Evolutionary conservation across 2,329 filamentous ascomycete genomes (phyloP).

Genomic region (Gnomoniopsis smithogilvyi): DNA sequence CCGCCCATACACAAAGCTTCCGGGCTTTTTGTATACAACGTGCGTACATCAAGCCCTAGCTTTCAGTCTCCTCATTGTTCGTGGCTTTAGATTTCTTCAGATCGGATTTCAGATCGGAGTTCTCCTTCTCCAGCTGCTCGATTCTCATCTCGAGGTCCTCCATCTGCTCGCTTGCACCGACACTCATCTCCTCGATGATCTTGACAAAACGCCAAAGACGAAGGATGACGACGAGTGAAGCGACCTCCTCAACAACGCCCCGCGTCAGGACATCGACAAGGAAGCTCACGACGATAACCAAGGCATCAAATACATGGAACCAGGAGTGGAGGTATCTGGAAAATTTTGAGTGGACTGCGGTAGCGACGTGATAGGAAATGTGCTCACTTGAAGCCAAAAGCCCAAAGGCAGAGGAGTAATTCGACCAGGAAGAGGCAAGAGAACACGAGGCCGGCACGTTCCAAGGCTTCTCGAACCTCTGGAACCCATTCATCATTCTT

Average conservation of each 20-base stretch:
- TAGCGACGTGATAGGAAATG: conserved; percentile 4
- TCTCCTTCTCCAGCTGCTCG: conserved; percentile 48
- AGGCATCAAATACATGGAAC: conserved; percentile 64
- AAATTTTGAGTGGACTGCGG: neutral
- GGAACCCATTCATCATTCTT: conserved; percentile 39
- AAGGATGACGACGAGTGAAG: conserved; percentile 63
- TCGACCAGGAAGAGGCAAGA: conserved; percentile 65
- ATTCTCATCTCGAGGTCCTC: conserved; percentile 53
- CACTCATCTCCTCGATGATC: conserved; percentile 65
- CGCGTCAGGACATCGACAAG: conserved; percentile 58
- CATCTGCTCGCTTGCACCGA: conserved; percentile 61
- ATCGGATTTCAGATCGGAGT: conserved; percentile 29
- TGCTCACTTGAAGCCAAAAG: conserved; percentile 57
- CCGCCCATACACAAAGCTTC: too few species aligned
- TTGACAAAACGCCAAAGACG: conserved; percentile 69
- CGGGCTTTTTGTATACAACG: neutral
- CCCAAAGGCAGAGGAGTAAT: conserved; percentile 55
- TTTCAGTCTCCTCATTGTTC: neutral
- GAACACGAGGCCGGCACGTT: conserved; percentile 53
- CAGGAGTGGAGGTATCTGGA: conserved; percentile 52
- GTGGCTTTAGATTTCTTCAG: conserved; percentile 8
- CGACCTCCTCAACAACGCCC: conserved; percentile 60
- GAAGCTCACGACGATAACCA: conserved; percentile 61
- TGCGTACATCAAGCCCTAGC: neutral
- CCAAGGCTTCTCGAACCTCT: conserved; percentile 37